Percentiles rank a stretch among this genome's conserved stretches.
phyloP scores from a whole-genome alignment of 805 yeast species.

The Cyberlindnera veronae region DNA sequence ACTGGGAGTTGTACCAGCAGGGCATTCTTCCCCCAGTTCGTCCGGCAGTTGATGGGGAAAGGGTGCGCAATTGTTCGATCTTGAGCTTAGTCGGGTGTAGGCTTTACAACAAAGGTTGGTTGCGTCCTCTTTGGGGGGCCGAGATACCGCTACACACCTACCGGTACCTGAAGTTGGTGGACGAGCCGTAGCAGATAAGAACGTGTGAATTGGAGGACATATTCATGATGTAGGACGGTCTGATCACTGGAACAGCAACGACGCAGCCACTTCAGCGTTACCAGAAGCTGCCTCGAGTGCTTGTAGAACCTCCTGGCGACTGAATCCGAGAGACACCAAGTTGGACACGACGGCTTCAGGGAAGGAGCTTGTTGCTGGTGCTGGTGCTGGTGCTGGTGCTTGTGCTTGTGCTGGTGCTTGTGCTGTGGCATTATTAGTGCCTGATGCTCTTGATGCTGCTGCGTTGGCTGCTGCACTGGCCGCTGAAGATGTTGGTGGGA shows the following conservation, averaged over 20 bases:
- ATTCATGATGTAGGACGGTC: too few species aligned
- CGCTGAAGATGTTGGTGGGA: conserved; percentile 1
- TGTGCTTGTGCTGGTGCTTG: neutral
- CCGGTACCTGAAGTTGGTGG: too few species aligned
- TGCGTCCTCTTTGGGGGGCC: too few species aligned
- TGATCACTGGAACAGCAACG: conserved; percentile 54
- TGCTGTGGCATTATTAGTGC: neutral
- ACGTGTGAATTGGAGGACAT: too few species aligned
- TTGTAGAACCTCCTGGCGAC: conserved; percentile 53
- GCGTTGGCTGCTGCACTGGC: conserved; percentile 7
- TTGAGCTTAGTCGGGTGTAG: too few species aligned
- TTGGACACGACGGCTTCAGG: conserved; percentile 41
- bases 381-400: neutral
- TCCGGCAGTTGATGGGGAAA: too few species aligned
- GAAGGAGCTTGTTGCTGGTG: conserved; percentile 6
- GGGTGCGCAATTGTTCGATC: too few species aligned
- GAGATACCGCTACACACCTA: too few species aligned
- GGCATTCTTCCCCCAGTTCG: too few species aligned
- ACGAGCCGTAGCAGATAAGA: too few species aligned
- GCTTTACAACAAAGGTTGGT: too few species aligned
- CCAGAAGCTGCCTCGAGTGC: conserved; percentile 72
- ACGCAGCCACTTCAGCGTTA: conserved; percentile 83
- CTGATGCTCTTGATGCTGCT: conserved; percentile 2
- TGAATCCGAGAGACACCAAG: conserved; percentile 68
- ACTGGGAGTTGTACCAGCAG: too few species aligned